Evolutionary conservation across 2,329 filamentous ascomycete species (phyloP).

Genomic region (Fusarium sp.): DNA sequence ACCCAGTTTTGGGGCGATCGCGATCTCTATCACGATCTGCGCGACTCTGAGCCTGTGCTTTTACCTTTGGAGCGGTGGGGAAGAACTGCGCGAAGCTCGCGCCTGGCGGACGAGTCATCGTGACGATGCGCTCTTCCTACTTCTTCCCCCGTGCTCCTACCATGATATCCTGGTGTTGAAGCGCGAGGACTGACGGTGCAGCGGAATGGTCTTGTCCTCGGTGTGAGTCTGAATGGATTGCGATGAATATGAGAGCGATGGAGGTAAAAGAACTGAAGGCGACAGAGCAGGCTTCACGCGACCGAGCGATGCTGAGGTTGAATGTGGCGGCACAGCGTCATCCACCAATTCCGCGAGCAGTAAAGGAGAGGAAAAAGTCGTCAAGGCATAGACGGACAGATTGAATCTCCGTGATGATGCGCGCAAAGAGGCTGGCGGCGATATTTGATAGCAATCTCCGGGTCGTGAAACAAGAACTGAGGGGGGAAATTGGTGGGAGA

Average conservation of each 20-base stretch:
- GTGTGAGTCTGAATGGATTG: slow-evolving; percentile 17
- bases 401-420: slow-evolving; percentile 23
- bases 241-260: slow-evolving; percentile 19
- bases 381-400: slow-evolving; percentile 22
- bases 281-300: slow-evolving; percentile 54
- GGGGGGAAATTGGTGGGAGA: slow-evolving; percentile 38
- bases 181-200: slow-evolving; percentile 20
- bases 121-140: slow-evolving; percentile 64
- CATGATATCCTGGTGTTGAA: slow-evolving; percentile 63
- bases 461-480: slow-evolving; percentile 25
- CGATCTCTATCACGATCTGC: slow-evolving; percentile 50
- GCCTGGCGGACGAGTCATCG: slow-evolving; percentile 81
- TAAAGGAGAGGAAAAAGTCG: slow-evolving; percentile 40
- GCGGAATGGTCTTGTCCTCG: slow-evolving; percentile 5
- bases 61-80: slow-evolving; percentile 77
- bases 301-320: slow-evolving; percentile 47
- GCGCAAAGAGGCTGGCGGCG: slow-evolving; percentile 27
- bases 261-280: slow-evolving; percentile 34
- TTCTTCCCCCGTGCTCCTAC: slow-evolving; percentile 63
- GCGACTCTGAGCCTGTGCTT: slow-evolving; percentile 54
- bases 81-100: slow-evolving; percentile 90
- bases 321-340: slow-evolving; percentile 43
- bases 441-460: slow-evolving; percentile 35
- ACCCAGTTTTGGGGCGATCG: slow-evolving; percentile 46
- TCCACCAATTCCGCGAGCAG: slow-evolving; percentile 38